Conservation (phyloP, 192 early-diverging fungal genomes). For the Gigaspora rosea region DNA sequence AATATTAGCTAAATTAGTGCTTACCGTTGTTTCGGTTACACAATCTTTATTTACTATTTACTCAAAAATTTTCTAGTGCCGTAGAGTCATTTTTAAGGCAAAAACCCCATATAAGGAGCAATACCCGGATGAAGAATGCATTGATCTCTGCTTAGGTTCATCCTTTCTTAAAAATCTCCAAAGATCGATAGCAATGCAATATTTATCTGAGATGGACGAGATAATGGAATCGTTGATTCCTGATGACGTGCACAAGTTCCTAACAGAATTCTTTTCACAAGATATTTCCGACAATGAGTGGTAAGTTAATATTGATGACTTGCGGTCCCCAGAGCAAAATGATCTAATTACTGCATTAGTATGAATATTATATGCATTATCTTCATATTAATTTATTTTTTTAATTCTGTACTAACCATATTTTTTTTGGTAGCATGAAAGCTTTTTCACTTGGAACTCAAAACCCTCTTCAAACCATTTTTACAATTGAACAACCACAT, state of each 20-base stretch:
- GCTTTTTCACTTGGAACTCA: no score
- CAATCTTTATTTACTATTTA: no score
- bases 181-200: slow-evolving; percentile 2
- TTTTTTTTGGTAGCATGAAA: no score
- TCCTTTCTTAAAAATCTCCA: slow-evolving; percentile 30
- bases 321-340: neutral
- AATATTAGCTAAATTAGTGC: no score
- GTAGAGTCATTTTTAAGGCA: no score
- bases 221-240: slow-evolving; percentile 28
- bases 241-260: slow-evolving; percentile 16
- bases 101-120: slow-evolving; percentile 32
- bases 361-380: slow-evolving; percentile 26
- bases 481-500: no score
- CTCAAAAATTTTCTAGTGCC: no score
- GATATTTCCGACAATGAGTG: slow-evolving; percentile 20
- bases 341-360: slow-evolving; percentile 26
- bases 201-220: slow-evolving; percentile 26
- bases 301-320: slow-evolving; percentile 23
- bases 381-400: no score
- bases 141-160: neutral
- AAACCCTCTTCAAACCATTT: no score
- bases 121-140: slow-evolving; percentile 25
- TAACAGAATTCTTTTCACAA: slow-evolving; percentile 29
- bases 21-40: no score
- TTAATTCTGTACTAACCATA: no score